These are phyloP conservation scores for Cyclanthera cordifolia DNA, from an alignment of 306 rosid species.

Conservation along the genomic window DNA sequence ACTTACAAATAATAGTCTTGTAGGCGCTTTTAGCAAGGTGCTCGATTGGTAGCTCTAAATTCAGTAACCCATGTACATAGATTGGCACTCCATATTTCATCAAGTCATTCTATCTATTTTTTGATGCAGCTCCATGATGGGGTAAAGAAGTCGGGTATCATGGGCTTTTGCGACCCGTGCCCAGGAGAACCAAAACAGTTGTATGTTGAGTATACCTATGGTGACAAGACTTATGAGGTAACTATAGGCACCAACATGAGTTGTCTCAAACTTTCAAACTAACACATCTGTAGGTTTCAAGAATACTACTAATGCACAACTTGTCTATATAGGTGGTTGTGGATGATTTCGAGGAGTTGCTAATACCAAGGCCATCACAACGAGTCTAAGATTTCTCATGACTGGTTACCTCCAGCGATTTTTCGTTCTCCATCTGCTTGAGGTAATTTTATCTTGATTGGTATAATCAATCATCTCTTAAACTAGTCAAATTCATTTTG, in stretches of 20 bases:
- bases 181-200: slow-evolving; percentile 70
- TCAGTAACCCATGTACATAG: neutral
- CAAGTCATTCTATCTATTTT: slow-evolving; percentile 13
- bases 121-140: slow-evolving; percentile 80
- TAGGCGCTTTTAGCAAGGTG: neutral
- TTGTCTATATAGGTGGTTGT: slow-evolving; percentile 44
- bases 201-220: slow-evolving; percentile 56
- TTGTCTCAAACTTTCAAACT: neutral
- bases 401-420: slow-evolving; percentile 34
- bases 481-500: neutral
- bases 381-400: slow-evolving; percentile 27
- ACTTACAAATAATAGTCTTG: neutral
- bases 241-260: slow-evolving; percentile 7
- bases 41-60: neutral
- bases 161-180: slow-evolving; percentile 93
- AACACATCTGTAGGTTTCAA: neutral
- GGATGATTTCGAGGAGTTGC: slow-evolving; percentile 59
- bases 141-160: slow-evolving; percentile 86
- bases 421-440: slow-evolving; percentile 26
- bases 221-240: slow-evolving; percentile 53
- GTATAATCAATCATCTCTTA: neutral
- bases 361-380: slow-evolving; percentile 48
- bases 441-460: slow-evolving; percentile 17
- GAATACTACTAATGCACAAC: neutral
- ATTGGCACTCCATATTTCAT: neutral